Evolutionary conservation across 2,329 filamentous ascomycete genomes (phyloP).

Genomic region (Aspergillus sp.): DNA sequence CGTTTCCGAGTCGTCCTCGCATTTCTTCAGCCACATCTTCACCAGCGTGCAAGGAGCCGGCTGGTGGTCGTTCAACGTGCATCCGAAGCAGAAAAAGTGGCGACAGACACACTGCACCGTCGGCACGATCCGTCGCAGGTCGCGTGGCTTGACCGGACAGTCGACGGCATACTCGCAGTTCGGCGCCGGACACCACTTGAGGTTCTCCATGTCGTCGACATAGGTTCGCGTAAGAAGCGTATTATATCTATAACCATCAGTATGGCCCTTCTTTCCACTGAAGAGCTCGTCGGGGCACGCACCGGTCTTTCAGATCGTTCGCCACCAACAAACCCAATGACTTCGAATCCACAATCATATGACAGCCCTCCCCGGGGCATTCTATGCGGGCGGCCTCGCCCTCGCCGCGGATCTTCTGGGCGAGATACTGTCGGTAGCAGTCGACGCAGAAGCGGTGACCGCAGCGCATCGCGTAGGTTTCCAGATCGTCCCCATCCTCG

Average conservation of each 20-base stretch:
- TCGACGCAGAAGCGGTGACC: slow-evolving; percentile 89
- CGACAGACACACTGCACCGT: slow-evolving; percentile 84
- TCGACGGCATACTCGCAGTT: slow-evolving; percentile 93
- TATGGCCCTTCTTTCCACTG: neutral
- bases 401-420: slow-evolving; percentile 91
- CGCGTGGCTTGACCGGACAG: slow-evolving; percentile 82
- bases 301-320: slow-evolving; percentile 56
- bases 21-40: slow-evolving; percentile 96
- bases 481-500: slow-evolving; percentile 73
- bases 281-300: slow-evolving; percentile 15
- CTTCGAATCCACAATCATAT: slow-evolving; percentile 84
- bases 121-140: slow-evolving; percentile 79
- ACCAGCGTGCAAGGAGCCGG: slow-evolving; percentile 88
- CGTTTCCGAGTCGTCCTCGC: slow-evolving; percentile 95
- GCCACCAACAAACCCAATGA: slow-evolving; percentile 75
- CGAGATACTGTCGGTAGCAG: slow-evolving; percentile 88
- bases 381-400: slow-evolving; percentile 93
- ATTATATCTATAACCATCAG: slow-evolving; percentile 61
- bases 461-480: slow-evolving; percentile 93
- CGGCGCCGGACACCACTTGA: slow-evolving; percentile 98
- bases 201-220: slow-evolving; percentile 90
- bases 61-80: slow-evolving; percentile 83
- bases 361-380: slow-evolving; percentile 84
- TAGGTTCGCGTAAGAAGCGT: slow-evolving; percentile 88
- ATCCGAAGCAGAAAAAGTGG: slow-evolving; percentile 93